Evolutionary conservation across 495 filamentous ascomycete species (phyloP).

Genomic region (Aspergillus funiculosus): DNA sequence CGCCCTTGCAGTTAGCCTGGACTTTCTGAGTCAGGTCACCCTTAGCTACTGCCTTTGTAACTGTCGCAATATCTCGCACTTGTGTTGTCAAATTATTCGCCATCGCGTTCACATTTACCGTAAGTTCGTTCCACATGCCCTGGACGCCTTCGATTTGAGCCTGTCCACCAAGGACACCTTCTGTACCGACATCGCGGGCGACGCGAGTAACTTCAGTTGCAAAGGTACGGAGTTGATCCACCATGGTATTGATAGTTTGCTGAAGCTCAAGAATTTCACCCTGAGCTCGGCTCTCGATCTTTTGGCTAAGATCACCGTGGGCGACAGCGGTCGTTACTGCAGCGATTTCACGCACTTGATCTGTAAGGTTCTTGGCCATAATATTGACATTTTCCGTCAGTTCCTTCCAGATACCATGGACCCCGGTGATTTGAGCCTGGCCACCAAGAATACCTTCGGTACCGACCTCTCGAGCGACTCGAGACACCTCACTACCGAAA

Average conservation of each 20-base stretch:
- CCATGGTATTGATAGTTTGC: slow-evolving; percentile 99
- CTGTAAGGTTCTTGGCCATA: slow-evolving; percentile 84
- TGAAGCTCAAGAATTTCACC: slow-evolving; percentile 96
- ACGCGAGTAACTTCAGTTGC: slow-evolving; percentile 96
- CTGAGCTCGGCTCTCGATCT: slow-evolving; percentile 88
- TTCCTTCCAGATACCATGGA: slow-evolving; percentile 98
- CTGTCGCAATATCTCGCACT: slow-evolving; percentile 96
- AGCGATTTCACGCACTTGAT: slow-evolving; percentile 94
- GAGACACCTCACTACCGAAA: slow-evolving; percentile 95
- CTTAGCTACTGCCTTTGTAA: slow-evolving; percentile 96
- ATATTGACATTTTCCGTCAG: slow-evolving; percentile 97
- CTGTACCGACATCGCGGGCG: slow-evolving; percentile 92
- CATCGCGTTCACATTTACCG: slow-evolving; percentile 98
- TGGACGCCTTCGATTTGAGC: slow-evolving; percentile 86
- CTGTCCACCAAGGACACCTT: slow-evolving; percentile 94
- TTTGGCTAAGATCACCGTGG: slow-evolving; percentile 91
- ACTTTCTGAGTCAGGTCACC: slow-evolving; percentile 97
- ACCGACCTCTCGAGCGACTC: slow-evolving; percentile 93
- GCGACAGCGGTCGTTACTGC: slow-evolving; percentile 94
- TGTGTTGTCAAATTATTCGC: slow-evolving; percentile 96
- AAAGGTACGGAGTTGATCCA: slow-evolving; percentile 94
- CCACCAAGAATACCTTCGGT: slow-evolving; percentile 97
- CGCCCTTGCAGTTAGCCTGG: slow-evolving; percentile 91
- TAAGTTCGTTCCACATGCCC: slow-evolving; percentile 94
- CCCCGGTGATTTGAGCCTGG: slow-evolving; percentile 88